A percentile compares a stretch with the other conserved stretches of the same genome.
phyloP scores from a whole-genome alignment of 2,329 filamentous ascomycete genomes.

The Aspergillus japonicus region DNA sequence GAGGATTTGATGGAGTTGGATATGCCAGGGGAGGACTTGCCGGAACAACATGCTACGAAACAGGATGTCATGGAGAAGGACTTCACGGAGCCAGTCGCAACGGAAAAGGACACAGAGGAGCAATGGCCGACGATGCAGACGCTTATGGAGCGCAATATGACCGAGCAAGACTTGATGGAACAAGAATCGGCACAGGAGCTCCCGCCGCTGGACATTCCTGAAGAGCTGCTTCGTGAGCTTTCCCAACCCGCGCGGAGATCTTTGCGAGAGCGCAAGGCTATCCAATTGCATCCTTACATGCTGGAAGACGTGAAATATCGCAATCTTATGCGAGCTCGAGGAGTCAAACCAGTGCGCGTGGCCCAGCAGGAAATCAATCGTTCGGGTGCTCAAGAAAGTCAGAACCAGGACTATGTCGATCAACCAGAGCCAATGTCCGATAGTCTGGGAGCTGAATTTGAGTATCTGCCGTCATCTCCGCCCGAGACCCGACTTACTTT shows the following conservation, averaged over 20 bases:
- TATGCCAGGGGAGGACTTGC: not conserved
- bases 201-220: conserved; percentile 26
- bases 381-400: conserved; percentile 28
- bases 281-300: conserved; percentile 50
- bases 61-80: not conserved
- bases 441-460: conserved; percentile 30
- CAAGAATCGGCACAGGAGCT: conserved; percentile 8
- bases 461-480: conserved; percentile 31
- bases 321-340: conserved; percentile 40
- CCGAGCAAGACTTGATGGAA: not conserved
- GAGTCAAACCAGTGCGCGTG: conserved; percentile 44
- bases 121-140: too few species aligned
- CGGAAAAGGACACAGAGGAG: not conserved
- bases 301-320: conserved; percentile 48
- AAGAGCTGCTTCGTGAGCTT: conserved; percentile 28
- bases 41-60: not conserved
- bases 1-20: conserved; percentile 13
- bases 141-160: not conserved
- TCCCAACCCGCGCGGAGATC: conserved; percentile 31
- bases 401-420: conserved; percentile 35
- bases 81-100: not conserved
- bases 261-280: conserved; percentile 47
- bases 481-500: conserved; percentile 8
- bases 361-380: conserved; percentile 17
- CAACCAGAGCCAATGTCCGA: conserved; percentile 33